These are phyloP conservation scores for Lactarius akahatsu DNA, from an alignment of 768 basidiomycete species.

Conservation along the genomic window DNA sequence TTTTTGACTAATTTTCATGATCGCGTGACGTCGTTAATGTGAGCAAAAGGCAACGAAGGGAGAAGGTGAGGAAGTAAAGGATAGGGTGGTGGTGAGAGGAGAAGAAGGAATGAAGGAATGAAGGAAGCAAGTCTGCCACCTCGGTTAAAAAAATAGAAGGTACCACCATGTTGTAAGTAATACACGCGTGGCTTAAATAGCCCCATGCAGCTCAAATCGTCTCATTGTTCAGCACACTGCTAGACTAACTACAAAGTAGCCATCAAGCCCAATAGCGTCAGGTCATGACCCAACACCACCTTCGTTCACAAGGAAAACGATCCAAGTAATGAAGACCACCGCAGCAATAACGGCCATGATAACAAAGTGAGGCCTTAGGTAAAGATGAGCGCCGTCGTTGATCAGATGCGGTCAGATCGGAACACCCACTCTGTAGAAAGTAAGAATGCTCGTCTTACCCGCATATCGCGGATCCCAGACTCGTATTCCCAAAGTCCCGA, in stretches of 20 bases:
- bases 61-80: neutral
- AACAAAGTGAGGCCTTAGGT: slow-evolving; percentile 34
- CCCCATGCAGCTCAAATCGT: neutral
- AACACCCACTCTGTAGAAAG: slow-evolving; percentile 52
- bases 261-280: neutral
- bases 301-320: slow-evolving; percentile 14
- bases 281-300: slow-evolving; percentile 11
- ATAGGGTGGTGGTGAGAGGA: neutral
- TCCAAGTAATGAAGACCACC: slow-evolving; percentile 10
- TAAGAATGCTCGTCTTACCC: slow-evolving; percentile 59
- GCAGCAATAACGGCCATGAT: slow-evolving; percentile 30
- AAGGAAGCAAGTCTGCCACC: neutral
- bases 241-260: neutral
- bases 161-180: neutral
- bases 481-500: slow-evolving; percentile 70
- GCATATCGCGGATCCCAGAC: slow-evolving; percentile 54
- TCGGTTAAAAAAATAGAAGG: slow-evolving; percentile 1
- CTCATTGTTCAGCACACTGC: no score
- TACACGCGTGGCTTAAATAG: neutral
- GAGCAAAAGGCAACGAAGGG: neutral
- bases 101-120: neutral
- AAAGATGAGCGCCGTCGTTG: slow-evolving; percentile 1
- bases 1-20: slow-evolving; percentile 95
- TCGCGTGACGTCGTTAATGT: slow-evolving; percentile 18
- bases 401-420: slow-evolving; percentile 15